Conservation (phyloP, 768 basidiomycete genomes). For the Boletus sp. region DNA sequence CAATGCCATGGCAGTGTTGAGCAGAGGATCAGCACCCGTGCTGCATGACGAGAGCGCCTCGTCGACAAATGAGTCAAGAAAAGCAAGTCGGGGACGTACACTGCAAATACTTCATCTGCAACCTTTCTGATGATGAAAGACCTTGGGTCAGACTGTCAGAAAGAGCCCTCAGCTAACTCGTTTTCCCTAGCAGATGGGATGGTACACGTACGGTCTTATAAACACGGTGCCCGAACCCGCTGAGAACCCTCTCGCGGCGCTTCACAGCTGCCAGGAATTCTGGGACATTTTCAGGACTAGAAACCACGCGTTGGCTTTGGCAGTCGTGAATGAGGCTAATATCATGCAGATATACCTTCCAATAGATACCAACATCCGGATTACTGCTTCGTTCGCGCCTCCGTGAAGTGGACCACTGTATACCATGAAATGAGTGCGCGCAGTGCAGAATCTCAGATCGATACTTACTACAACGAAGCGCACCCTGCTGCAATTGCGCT, state of each 20-base stretch:
- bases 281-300: slow-evolving; percentile 78
- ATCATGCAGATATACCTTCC: slow-evolving; percentile 54
- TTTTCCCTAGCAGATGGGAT: background rate
- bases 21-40: slow-evolving; percentile 78
- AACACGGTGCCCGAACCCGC: slow-evolving; percentile 85
- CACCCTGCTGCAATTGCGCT: slow-evolving; percentile 86
- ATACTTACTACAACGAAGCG: slow-evolving; percentile 81
- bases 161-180: background rate
- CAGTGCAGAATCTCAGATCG: background rate
- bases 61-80: background rate
- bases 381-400: slow-evolving; percentile 91
- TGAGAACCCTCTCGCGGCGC: slow-evolving; percentile 81
- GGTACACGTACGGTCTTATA: slow-evolving; percentile 62
- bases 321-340: background rate
- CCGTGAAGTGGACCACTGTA: slow-evolving; percentile 42
- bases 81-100: slow-evolving; percentile 44
- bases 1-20: slow-evolving; percentile 86
- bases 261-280: slow-evolving; percentile 86
- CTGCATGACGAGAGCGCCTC: slow-evolving; percentile 34
- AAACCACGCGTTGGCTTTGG: background rate
- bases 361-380: slow-evolving; percentile 88
- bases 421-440: background rate
- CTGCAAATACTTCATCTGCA: slow-evolving; percentile 87
- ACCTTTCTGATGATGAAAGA: slow-evolving; percentile 89
- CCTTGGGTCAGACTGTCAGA: slow-evolving; percentile 75